These are phyloP conservation scores for Aspergillus puulaauensis DNA, from an alignment of 2,329 filamentous ascomycete genomes.

Conservation along the genomic window DNA sequence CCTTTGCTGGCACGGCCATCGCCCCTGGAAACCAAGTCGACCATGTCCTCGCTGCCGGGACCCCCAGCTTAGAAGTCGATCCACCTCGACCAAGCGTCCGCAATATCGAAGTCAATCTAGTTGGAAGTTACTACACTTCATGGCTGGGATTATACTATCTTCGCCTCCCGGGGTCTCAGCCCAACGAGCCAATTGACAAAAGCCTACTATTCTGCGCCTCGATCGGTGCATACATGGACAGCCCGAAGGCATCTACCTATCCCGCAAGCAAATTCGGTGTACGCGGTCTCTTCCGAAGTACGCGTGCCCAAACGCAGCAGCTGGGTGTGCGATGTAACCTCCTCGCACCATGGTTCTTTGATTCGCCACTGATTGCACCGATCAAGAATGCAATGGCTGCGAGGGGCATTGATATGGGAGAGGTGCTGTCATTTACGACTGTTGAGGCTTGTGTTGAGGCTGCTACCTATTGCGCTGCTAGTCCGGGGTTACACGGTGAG, in stretches of 20 bases:
- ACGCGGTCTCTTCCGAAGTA: background rate
- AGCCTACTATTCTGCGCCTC: background rate
- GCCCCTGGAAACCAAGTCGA: background rate
- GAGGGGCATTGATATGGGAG: background rate
- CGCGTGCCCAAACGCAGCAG: background rate
- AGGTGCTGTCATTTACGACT: background rate
- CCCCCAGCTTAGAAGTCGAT: background rate
- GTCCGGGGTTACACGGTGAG: background rate
- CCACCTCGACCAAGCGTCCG: background rate
- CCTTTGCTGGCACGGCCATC: background rate
- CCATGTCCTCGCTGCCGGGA: background rate
- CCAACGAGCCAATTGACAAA: background rate
- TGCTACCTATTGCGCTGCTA: background rate
- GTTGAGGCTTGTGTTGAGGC: background rate
- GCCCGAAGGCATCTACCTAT: background rate
- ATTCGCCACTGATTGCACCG: background rate
- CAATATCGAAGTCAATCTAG: background rate
- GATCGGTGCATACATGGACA: background rate
- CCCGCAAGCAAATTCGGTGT: background rate
- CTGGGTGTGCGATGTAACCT: background rate
- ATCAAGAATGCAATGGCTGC: background rate
- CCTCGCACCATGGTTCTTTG: background rate
- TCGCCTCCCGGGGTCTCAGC: background rate
- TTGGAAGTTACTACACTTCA: conserved; percentile 1
- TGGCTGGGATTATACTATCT: background rate